Evolutionary conservation across 2,329 filamentous ascomycete genomes (phyloP), one percentile per base, ranked within the genome.

Genomic region (Colletotrichum viniferum): DNA sequence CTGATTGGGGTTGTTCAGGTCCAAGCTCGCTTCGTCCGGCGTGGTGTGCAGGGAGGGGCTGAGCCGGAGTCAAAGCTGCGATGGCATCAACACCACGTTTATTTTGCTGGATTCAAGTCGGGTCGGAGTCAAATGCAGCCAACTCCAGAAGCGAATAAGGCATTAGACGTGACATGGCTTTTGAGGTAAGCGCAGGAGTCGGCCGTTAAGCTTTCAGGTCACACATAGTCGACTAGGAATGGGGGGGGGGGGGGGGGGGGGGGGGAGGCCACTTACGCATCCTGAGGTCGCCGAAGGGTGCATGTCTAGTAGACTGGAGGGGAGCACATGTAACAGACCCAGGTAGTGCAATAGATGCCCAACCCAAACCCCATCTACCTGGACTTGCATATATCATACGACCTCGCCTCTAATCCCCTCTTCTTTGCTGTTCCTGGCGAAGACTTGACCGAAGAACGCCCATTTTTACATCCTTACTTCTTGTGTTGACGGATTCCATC

Each of bases 11-110:
- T 69, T 61, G 43, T 34, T 56, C 48, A 34, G 36, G 73, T 73
- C 73, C 73, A 70, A 76, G 73, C 43, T 70, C 69, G 63, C 32
- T 61, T 76, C 43, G 69, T 76, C 69, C 69, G 69, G 63, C 60
- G 55, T 69, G 63, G 62, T 62, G 36, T 60, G 13, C 26, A 28
- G 43, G 43, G n/a, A 73, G 70, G 56, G 69, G 34, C 56, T 75
- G 71, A 30, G 58, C 60, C 63, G 36, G 36, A 64, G 69, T 60
- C 73, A 32, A 73, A 73, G 63, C 63, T 60, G 52, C 56, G 58
- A 64, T 43, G 56, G 43, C 58, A 73, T 58, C 69, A 63, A 32
- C 69, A 63, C 43, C 58, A 64, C 28, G 43, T 52, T 64, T 58
- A 60, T 69, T 48, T 38, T 34, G 34, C 43, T 58, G 24, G 34